Conservation (phyloP, 2,329 filamentous ascomycete genomes). For the Ceratocystis lukuohia region DNA sequence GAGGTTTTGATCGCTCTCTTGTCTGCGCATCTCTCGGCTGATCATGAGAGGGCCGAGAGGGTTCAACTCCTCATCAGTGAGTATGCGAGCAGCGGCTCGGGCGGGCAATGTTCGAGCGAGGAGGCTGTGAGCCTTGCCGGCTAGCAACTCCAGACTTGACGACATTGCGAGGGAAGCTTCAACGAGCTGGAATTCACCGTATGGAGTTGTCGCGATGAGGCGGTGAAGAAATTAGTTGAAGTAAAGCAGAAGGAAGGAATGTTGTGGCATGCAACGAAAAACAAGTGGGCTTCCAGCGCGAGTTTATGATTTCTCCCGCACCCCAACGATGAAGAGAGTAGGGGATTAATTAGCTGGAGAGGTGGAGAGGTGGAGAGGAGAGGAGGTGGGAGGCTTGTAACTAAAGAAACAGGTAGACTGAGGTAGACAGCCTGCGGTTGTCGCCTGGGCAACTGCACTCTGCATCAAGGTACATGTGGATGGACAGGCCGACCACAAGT, state of each 20-base stretch:
- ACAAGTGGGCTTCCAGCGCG: not conserved
- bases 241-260: not conserved
- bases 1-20: slow-evolving; percentile 28
- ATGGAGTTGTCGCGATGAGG: not conserved
- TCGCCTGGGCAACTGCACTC: slow-evolving; percentile 1
- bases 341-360: slow-evolving; percentile 17
- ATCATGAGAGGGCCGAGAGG: slow-evolving; percentile 31
- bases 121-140: slow-evolving; percentile 8
- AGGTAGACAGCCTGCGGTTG: not conserved
- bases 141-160: slow-evolving; percentile 10
- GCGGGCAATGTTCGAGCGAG: not conserved
- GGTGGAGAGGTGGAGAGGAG: not conserved
- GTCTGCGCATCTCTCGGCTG: slow-evolving; percentile 31
- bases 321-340: not conserved
- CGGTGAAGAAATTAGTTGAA: not conserved
- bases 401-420: slow-evolving; percentile 19
- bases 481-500: not conserved
- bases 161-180: not conserved
- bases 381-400: slow-evolving; percentile 24
- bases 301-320: not conserved
- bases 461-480: not conserved
- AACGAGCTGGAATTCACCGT: not conserved
- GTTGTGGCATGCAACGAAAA: not conserved
- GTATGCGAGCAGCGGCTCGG: not conserved
- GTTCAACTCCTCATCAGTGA: slow-evolving; percentile 9